Evolutionary conservation across 2,329 filamentous ascomycete genomes (phyloP).

Genomic region (Madurella mycetomatis): DNA sequence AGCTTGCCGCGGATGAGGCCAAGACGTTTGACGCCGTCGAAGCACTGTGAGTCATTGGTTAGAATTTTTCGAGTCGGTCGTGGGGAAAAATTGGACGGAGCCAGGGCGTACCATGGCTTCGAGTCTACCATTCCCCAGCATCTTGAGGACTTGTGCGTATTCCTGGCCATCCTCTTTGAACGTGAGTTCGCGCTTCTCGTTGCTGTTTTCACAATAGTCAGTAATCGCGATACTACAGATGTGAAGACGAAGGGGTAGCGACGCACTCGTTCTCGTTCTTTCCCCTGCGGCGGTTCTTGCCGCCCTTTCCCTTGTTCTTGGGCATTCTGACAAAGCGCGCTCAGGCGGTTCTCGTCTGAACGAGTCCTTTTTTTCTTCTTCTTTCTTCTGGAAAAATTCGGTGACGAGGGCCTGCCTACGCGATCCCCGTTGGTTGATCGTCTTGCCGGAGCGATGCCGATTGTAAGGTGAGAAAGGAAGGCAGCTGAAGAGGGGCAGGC

Average conservation of each 20-base stretch:
- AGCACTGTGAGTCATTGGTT: constrained; percentile 58
- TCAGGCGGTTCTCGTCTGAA: constrained; percentile 3
- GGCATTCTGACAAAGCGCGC: constrained; percentile 23
- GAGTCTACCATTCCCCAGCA: constrained; percentile 76
- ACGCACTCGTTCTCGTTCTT: constrained; percentile 88
- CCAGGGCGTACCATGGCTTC: constrained; percentile 47
- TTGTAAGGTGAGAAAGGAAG: constrained; percentile 9
- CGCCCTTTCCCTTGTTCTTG: constrained; percentile 60
- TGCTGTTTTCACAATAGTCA: constrained; percentile 37
- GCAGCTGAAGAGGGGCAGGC: constrained; percentile 6
- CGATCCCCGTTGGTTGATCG: not conserved
- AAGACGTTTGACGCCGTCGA: constrained; percentile 81
- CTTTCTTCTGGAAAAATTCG: not conserved
- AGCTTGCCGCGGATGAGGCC: constrained; percentile 80
- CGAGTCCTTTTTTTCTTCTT: not conserved
- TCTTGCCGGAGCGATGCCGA: constrained; percentile 9
- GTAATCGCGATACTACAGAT: not conserved
- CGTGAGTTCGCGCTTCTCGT: constrained; percentile 96
- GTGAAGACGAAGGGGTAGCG: not conserved
- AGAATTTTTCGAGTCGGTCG: not conserved
- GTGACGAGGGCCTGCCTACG: not conserved
- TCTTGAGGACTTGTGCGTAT: constrained; percentile 75
- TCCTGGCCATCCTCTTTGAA: constrained; percentile 97
- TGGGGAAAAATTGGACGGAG: constrained; percentile 23
- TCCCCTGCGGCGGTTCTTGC: constrained; percentile 96